phyloP scores from a whole-genome alignment of 1,139 yeast species.

The Yamadazyma dushanensis region DNA sequence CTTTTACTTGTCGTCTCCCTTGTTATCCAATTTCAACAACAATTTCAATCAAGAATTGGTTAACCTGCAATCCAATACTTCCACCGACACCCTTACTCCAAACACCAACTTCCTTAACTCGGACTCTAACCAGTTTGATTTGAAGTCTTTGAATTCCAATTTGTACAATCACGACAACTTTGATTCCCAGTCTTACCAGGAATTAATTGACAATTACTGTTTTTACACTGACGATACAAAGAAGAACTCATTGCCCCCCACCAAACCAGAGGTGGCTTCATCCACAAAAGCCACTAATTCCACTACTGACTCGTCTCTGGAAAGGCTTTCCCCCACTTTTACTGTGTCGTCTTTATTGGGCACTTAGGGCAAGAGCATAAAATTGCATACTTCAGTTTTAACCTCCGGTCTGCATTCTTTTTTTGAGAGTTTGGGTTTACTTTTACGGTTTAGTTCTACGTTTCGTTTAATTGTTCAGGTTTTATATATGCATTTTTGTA shows the following conservation, averaged over 20 bases:
- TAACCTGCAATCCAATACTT: slow-evolving; percentile 8
- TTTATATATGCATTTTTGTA: background rate
- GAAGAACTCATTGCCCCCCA: no score
- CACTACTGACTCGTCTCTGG: slow-evolving; percentile 1
- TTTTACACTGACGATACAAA: slow-evolving; percentile 29
- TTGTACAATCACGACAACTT: slow-evolving; percentile 19
- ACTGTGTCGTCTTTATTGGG: slow-evolving; percentile 32
- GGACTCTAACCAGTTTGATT: slow-evolving; percentile 9
- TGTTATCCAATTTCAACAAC: slow-evolving; percentile 25
- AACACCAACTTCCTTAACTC: slow-evolving; percentile 9
- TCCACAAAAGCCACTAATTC: background rate
- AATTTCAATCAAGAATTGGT: slow-evolving; percentile 6
- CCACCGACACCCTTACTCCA: slow-evolving; percentile 11
- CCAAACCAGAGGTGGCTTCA: no score
- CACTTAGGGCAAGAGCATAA: no score
- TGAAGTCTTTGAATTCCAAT: slow-evolving; percentile 10
- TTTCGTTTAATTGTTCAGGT: slow-evolving; percentile 1
- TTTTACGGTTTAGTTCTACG: background rate
- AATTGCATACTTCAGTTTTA: no score
- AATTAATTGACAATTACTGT: slow-evolving; percentile 70
- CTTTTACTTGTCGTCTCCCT: slow-evolving; percentile 41
- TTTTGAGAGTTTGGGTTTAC: no score
- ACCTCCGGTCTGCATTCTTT: no score
- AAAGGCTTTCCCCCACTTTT: slow-evolving; percentile 16
- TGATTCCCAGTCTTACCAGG: slow-evolving; percentile 65